Conservation (phyloP, 2,329 filamentous ascomycete genomes). For the Ophiocordyceps camponoti-floridani region DNA sequence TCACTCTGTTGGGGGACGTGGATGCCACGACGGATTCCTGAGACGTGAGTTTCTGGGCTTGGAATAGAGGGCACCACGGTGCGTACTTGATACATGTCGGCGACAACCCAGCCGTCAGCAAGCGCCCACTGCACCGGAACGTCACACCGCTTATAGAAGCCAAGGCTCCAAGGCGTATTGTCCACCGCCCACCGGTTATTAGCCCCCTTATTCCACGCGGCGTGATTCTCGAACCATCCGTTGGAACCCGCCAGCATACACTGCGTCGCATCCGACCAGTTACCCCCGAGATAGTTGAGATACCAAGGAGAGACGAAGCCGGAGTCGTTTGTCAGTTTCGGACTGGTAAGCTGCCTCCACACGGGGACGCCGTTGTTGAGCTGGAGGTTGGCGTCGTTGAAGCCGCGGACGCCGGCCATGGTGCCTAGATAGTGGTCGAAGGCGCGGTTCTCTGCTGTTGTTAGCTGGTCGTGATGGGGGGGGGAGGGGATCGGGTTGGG, state of each 20-base stretch:
- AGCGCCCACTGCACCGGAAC: constrained; percentile 36
- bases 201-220: constrained; percentile 27
- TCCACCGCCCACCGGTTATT: constrained; percentile 35
- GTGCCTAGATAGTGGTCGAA: constrained; percentile 34
- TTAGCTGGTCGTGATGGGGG: not conserved
- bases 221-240: constrained; percentile 32
- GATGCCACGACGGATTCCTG: constrained; percentile 29
- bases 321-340: constrained; percentile 18
- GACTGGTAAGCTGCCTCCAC: constrained; percentile 27
- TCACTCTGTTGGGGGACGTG: constrained; percentile 33
- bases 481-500: not conserved
- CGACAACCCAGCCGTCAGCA: constrained; percentile 34
- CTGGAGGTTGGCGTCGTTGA: constrained; percentile 36
- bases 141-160: constrained; percentile 29
- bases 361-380: constrained; percentile 25
- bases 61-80: not conserved
- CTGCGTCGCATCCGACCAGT: constrained; percentile 30
- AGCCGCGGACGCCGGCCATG: constrained; percentile 35
- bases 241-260: constrained; percentile 34
- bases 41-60: not conserved
- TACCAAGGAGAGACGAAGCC: constrained; percentile 32
- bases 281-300: constrained; percentile 33
- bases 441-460: constrained; percentile 13
- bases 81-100: constrained; percentile 32
- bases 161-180: constrained; percentile 35